Evolutionary conservation across 495 filamentous ascomycete species (phyloP).

Genomic region (Darksidea phi): DNA sequence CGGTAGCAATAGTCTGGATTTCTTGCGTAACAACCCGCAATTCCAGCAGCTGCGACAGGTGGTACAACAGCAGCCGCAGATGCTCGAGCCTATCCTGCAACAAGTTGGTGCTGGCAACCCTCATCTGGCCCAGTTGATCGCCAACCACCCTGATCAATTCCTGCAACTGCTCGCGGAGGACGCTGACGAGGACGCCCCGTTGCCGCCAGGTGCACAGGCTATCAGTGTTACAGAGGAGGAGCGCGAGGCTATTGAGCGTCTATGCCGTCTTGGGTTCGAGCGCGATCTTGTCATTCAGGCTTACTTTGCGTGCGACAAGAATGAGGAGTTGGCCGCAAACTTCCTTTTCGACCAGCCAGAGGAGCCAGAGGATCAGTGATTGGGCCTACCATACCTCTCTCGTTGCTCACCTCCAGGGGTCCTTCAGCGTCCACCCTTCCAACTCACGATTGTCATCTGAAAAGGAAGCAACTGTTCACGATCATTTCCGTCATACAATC

Average conservation of each 20-base stretch:
- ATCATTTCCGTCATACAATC: too few relatives aligned
- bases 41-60: constrained; percentile 97
- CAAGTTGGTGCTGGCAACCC: constrained; percentile 96
- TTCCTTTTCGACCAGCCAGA: constrained; percentile 97
- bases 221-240: constrained; percentile 95
- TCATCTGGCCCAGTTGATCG: constrained; percentile 86
- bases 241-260: constrained; percentile 89
- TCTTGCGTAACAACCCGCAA: constrained; percentile 91
- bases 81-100: constrained; percentile 96
- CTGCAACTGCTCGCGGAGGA: constrained; percentile 83
- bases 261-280: constrained; percentile 88
- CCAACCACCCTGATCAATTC: constrained; percentile 87
- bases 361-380: constrained; percentile 65
- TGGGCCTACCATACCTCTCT: neutral
- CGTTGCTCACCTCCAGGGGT: too few relatives aligned
- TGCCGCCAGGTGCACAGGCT: constrained; percentile 84
- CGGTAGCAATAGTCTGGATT: constrained; percentile 78
- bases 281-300: constrained; percentile 94
- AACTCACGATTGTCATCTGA: too few relatives aligned
- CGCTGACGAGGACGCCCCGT: constrained; percentile 62
- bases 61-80: constrained; percentile 93
- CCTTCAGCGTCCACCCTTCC: too few relatives aligned
- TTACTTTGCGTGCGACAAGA: constrained; percentile 99
- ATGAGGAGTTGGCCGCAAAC: constrained; percentile 95
- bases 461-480: too few relatives aligned